Evolutionary conservation across 768 basidiomycete genomes (phyloP), one percentile per base, ranked within the genome.

Genomic region (Leucocoprinus sp.): DNA sequence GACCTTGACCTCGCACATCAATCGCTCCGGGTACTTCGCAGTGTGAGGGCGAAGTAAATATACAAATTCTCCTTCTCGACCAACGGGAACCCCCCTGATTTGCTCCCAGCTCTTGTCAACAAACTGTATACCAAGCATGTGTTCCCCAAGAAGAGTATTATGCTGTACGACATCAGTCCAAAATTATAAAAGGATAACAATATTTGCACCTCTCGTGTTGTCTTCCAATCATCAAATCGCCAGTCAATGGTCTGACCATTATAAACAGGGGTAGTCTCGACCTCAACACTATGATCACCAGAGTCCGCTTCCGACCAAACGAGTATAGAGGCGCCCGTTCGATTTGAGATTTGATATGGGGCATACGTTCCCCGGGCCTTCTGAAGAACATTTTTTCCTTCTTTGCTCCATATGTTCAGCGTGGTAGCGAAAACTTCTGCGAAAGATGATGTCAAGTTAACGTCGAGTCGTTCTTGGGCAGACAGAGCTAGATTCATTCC

Each of bases 141-240:
- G 92, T 62, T 92, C 85, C 26, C 80, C 80, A 8, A 80, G 75
- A 7, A 80, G 74, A 35, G 82, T 73, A 52, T 83, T 78, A 80
- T 83, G 50, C 17, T 54, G 18, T 8, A 47, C 17, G 29, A 18
- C 29, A 29, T 44, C 40, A 36, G 11, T 21, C 17, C 37, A 42
- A 1, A 8, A 4, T 37, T 5, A 36, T 37, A 6, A n/a, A 12
- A 23, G 35, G 26, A 37, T 5, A 6, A 3, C 15, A 14, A 52
- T 9, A n/a, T 6, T 33, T 4, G 14, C 57, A 91, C 93, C 70
- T 99, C 96, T 58, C 96, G 80, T 69, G 88, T 82, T 3, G 83
- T 84, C 60, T 84, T 84, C 85, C 91, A 92, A 57, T 98, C 93
- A 58, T 97, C 93, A 56, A 98, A 97, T 45, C 96, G 74, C 96